Base-by-base conservation (phyloP, 2,329 filamentous ascomycete species). In the Fusarium sp. region DNA sequence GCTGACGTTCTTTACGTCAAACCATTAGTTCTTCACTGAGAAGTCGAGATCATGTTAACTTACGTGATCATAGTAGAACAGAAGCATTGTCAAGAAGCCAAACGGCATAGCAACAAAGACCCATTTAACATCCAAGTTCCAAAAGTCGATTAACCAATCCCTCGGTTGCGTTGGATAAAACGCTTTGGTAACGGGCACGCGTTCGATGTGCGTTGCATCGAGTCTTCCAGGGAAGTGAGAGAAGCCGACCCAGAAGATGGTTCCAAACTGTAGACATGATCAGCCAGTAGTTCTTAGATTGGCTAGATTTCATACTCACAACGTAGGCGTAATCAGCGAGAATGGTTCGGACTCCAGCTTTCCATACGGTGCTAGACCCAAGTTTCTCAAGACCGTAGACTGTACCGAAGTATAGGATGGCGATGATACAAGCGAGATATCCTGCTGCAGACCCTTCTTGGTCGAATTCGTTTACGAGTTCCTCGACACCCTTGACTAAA, bases 41-140 rank as follows among this genome's bases (percentile, higher is more conserved):
- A 12, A 2, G 9, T 11, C 6, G 6, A 30, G 14, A 16, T 9
- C 16, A 2, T n/a, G 20, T 40, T 3, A 14, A 40, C 54, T 3
- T 40, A 57, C 54, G 4, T 57, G 54, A 5, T 57, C 54, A 38
- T 57, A 57, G 14, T 57, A 57, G n/a, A 57, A 57, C 5, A 57
- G 18, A 15, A 57, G 54, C 54, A 57, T 57, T 8, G 54, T 57
- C 30, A 57, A 22, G 16, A 57, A 51, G 2, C 54, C 54, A 29
- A 57, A 57, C 3, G 54, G 54, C 3, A 57, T 15, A 1, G 54
- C 54, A 10, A 57, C 11, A 24, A 57, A 51, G 2, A 57, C 25
- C 54, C 54, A 57, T 50, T 57, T 38, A 1, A 38, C 15, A 11
- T 57, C 54, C 30, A 57, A 40, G n/a, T 50, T 51, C 54, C 54